phyloP scores from a whole-genome alignment of 208 protist species.

The Trichomonas tenax region DNA sequence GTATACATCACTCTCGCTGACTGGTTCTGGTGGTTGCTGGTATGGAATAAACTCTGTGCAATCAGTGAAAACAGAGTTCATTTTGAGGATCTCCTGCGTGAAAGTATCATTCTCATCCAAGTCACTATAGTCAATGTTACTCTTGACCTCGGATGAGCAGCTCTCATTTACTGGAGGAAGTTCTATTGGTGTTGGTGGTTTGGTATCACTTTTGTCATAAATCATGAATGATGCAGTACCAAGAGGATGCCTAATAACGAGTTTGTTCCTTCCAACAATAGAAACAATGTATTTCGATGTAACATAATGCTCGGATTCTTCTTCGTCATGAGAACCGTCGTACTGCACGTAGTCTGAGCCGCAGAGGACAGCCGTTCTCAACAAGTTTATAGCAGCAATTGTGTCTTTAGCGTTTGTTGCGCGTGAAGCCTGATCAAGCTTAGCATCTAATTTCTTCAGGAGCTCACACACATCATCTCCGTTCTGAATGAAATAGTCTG shows the following conservation, averaged over 20 bases:
- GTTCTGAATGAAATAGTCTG: neutral
- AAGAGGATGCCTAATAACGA: neutral
- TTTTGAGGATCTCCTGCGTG: neutral
- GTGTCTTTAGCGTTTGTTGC: neutral
- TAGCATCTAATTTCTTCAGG: neutral
- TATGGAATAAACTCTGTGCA: neutral
- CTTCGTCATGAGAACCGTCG: neutral
- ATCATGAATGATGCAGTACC: neutral
- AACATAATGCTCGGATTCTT: neutral
- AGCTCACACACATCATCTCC: neutral
- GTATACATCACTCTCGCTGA: neutral
- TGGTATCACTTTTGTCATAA: neutral
- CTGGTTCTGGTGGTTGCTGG: neutral
- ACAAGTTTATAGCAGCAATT: neutral
- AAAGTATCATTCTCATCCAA: neutral
- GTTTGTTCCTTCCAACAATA: neutral
- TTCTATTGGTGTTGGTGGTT: neutral
- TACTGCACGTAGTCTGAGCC: neutral
- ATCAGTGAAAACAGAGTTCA: neutral
- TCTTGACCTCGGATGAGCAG: neutral
- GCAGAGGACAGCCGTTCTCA: neutral
- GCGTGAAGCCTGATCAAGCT: neutral
- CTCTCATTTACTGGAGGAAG: neutral
- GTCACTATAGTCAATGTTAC: neutral
- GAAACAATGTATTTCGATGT: neutral